A percentile compares a stretch with the other conserved stretches of the same genome.
Conservation (phyloP, 495 filamentous ascomycete species). For the Aspergillus bertholletiae region DNA sequence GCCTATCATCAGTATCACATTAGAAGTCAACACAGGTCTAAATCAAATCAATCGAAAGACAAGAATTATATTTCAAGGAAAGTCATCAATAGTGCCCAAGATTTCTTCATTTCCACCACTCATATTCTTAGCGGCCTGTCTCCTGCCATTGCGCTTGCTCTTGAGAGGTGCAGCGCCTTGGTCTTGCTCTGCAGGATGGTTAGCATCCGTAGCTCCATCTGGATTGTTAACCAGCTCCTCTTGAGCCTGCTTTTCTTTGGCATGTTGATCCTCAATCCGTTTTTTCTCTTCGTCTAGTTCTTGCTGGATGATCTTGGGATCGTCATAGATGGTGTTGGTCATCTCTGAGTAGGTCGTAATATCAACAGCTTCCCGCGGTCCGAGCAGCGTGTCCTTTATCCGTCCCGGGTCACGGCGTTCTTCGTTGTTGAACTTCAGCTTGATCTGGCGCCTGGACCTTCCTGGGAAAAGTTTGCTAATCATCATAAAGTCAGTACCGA, state of each 20-base stretch:
- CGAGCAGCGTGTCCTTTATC: constrained; percentile 65
- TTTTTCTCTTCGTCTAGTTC: constrained; percentile 71
- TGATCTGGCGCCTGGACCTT: constrained; percentile 73
- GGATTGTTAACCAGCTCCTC: constrained; percentile 49
- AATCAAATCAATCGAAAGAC: constrained; percentile 3
- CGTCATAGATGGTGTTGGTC: constrained; percentile 52
- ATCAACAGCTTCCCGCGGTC: constrained; percentile 56
- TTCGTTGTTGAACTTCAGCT: constrained; percentile 90
- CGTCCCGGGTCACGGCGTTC: constrained; percentile 69
- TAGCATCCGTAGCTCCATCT: constrained; percentile 28
- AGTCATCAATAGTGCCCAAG: constrained; percentile 37
- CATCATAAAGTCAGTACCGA: constrained; percentile 90
- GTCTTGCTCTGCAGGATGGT: constrained; percentile 31
- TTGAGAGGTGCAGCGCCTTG: constrained; percentile 31
- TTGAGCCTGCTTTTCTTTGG: constrained; percentile 53
- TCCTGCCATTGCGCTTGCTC: constrained; percentile 36
- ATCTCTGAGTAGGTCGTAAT: constrained; percentile 63
- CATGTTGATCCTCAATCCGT: constrained; percentile 61
- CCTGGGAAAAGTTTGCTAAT: constrained; percentile 80
- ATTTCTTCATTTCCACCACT: constrained; percentile 42
- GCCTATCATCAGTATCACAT: neutral
- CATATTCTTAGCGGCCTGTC: constrained; percentile 25
- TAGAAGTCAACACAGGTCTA: constrained; percentile 2
- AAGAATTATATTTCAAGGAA: constrained; percentile 23
- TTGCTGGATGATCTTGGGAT: constrained; percentile 53